A percentile compares a stretch with the other conserved stretches of the same genome.
These are phyloP conservation scores for Citrus sinensis DNA, from an alignment of 345 rosid species.

Conservation along the genomic window DVS_A1.0 CM039162.1:16305501-16306000, in stretches of 20 bases:
- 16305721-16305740: slow-evolving; percentile 10
- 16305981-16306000: not conserved
- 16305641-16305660: slow-evolving; percentile 10
- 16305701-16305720: not conserved
- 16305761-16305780: slow-evolving; percentile 12
- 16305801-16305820: not conserved
- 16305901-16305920: slow-evolving; percentile 16
- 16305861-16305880: not conserved
- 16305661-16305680: slow-evolving; percentile 6
- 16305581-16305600: not conserved
- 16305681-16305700: slow-evolving; percentile 1
- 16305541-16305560: slow-evolving; percentile 11
- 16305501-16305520: slow-evolving; percentile 14
- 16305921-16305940: slow-evolving; percentile 7
- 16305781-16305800: slow-evolving; percentile 10
- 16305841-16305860: no score
- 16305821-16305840: no score
- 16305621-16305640: slow-evolving; percentile 6
- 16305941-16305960: not conserved
- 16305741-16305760: slow-evolving; percentile 20
- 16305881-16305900: not conserved
- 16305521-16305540: slow-evolving; percentile 2
- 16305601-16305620: not conserved
- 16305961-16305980: slow-evolving; percentile 7
- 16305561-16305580: not conserved